A percentile compares a stretch with the other conserved stretches of the same genome.
Conservation (phyloP, 1,284 basidiomycete genomes). For the Phaffia rhodozyma region DNA sequence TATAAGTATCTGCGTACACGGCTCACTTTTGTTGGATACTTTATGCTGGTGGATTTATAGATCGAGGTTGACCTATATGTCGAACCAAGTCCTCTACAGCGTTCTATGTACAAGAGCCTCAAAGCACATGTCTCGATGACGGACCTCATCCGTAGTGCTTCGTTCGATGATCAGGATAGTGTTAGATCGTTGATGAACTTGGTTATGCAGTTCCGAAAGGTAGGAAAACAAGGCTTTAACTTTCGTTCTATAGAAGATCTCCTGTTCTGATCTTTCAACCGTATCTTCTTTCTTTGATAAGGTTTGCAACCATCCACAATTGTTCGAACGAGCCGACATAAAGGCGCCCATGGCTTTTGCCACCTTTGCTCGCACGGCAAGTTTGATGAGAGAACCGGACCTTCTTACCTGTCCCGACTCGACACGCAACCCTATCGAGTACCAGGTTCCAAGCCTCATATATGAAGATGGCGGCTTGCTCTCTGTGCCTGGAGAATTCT, state of each 20-base stretch:
- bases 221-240: conserved; percentile 26
- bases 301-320: conserved; percentile 97
- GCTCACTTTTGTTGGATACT: neutral
- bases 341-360: conserved; percentile 83
- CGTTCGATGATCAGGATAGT: conserved; percentile 75
- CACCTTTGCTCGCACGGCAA: conserved; percentile 67
- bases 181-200: conserved; percentile 95
- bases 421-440: conserved; percentile 72
- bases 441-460: conserved; percentile 60
- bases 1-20: conserved; percentile 2
- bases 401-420: conserved; percentile 62
- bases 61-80: conserved; percentile 96
- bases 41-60: conserved; percentile 36
- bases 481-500: conserved; percentile 51
- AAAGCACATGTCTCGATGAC: conserved; percentile 88
- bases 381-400: conserved; percentile 74
- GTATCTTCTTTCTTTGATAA: conserved; percentile 25
- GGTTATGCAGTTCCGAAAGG: conserved; percentile 99
- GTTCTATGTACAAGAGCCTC: conserved; percentile 80
- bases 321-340: conserved; percentile 96
- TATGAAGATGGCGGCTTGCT: conserved; percentile 69
- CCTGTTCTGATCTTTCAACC: conserved; percentile 7
- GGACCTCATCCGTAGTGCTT: conserved; percentile 85
- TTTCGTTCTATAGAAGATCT: neutral
- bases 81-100: conserved; percentile 86